Base-by-base conservation (phyloP, 805 yeast species). In the Wickerhamomyces ciferrii region DNA sequence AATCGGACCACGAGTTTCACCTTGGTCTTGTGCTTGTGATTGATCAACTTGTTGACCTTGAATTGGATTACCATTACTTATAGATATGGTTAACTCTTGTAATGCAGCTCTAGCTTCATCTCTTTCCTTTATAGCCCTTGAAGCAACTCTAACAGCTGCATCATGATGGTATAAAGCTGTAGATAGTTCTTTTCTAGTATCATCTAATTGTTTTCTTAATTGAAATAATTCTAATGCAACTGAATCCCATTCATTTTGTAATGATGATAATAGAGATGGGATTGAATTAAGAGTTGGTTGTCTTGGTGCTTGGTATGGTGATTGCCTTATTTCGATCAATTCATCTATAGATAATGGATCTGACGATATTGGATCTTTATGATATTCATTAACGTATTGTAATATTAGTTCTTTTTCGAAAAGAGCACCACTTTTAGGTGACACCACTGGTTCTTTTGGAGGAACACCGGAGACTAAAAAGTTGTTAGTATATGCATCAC, bases 221-320 rank as follows among this genome's bases (percentile, higher is more conserved):
- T 81, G 76, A 58, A 88, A 89, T 19, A 85, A 73, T 58, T 92
- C 97, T 43, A 91, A 68, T 25, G 92, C 87, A 39, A 87, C 61
- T 0, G 96, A 79, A 59, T 91, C 97, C 90, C 95, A 91, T 63
- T 90, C 96, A 49, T 83, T 80, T 61, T 91, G 97, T 51, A 91
- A 79, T 2, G 85, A 70, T 2, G 87, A 72, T 43, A 91, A 69
- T 55, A 91, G 65, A 4, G 87, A 72, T 0, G 98, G 98, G 27
- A 91, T 87, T 0, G 95, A 85, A 20, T 82, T 76, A 48, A 70
- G 58, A 0, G 75, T 68, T 1, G 85, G 71, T 10, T 72, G 78
- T 52, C 62, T 66, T 45, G 69, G 73, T 42, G 50, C 54, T 24
- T 59, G 72, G 29, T 63, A 64, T 7, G 63, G 62, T 3, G 63